Percentiles rank a stretch among this genome's conserved stretches.
Conservation (phyloP, 139 green algal genomes). For the Chlorella sp. region DNA sequence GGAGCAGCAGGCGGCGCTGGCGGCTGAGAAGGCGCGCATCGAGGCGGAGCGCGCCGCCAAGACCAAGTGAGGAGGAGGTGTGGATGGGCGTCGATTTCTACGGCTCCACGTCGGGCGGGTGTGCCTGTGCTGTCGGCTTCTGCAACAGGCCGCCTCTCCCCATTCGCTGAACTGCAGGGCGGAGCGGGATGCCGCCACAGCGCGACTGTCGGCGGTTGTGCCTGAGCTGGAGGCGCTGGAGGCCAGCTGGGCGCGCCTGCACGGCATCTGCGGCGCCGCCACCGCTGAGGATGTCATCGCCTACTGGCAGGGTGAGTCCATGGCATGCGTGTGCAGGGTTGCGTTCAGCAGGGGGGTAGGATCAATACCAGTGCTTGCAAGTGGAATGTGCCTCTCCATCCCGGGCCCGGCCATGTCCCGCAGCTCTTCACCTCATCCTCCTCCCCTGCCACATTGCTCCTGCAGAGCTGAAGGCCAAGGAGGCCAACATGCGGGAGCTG, state of each 20-base stretch:
- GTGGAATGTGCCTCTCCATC: too few species aligned
- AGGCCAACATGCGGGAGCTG: constrained; percentile 81
- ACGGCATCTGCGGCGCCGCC: constrained; percentile 73
- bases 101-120: too few species aligned
- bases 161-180: background rate
- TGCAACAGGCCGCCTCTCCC: too few species aligned
- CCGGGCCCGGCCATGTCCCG: too few species aligned
- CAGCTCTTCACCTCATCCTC: background rate
- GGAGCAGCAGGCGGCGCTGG: constrained; percentile 58
- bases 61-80: background rate
- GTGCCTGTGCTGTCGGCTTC: too few species aligned
- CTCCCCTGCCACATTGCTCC: background rate
- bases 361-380: too few species aligned
- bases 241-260: constrained; percentile 77
- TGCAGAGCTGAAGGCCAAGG: constrained; percentile 77
- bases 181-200: constrained; percentile 10
- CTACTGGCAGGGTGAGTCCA: constrained; percentile 74
- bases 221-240: constrained; percentile 86
- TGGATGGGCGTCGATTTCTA: too few species aligned
- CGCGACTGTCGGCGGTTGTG: constrained; percentile 46
- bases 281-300: constrained; percentile 76
- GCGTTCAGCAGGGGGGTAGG: too few species aligned
- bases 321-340: too few species aligned
- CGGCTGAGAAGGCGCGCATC: constrained; percentile 53
- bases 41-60: constrained; percentile 61